A percentile compares a stretch with the other conserved stretches of the same genome.
These are phyloP conservation scores for Teratosphaeria gauchensis DNA, from an alignment of 2,329 filamentous ascomycete species.

Conservation along the genomic window DNA sequence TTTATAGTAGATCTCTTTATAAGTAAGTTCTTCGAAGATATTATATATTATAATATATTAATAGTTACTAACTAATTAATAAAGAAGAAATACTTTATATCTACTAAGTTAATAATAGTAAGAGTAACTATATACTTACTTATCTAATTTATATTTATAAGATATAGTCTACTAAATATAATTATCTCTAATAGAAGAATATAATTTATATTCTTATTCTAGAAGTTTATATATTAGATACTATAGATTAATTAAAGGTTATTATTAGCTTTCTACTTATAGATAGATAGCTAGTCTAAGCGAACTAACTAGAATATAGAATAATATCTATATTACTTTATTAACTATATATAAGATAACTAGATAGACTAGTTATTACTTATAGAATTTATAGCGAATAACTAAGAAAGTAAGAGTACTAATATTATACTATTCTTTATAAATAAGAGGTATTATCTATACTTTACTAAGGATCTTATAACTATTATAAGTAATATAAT, in stretches of 20 bases:
- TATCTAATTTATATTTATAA: not conserved
- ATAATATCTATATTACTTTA: not conserved
- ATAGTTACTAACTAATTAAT: not conserved
- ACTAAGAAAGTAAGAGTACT: conserved; percentile 8
- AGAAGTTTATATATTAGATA: conserved; percentile 6
- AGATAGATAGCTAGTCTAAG: conserved; percentile 13
- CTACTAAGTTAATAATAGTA: not conserved
- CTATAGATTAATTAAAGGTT: conserved; percentile 13
- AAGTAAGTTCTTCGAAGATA: not conserved
- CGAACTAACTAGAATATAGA: not conserved
- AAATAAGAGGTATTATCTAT: no score
- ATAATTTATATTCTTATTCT: conserved; percentile 14
- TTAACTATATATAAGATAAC: no score
- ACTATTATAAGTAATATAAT: no score
- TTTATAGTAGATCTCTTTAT: not conserved
- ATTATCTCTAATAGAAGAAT: conserved; percentile 15
- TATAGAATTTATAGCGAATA: conserved; percentile 17
- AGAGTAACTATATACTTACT: not conserved
- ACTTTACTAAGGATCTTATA: no score
- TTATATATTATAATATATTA: not conserved
- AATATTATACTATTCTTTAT: conserved; percentile 12
- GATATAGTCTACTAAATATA: conserved; percentile 4
- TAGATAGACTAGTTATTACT: conserved; percentile 10
- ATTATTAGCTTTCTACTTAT: conserved; percentile 17
- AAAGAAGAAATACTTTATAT: not conserved